A percentile compares a stretch with the other conserved stretches of the same genome.
phyloP scores from a whole-genome alignment of 805 yeast genomes.

The Hanseniaspora guilliermondii region DNA sequence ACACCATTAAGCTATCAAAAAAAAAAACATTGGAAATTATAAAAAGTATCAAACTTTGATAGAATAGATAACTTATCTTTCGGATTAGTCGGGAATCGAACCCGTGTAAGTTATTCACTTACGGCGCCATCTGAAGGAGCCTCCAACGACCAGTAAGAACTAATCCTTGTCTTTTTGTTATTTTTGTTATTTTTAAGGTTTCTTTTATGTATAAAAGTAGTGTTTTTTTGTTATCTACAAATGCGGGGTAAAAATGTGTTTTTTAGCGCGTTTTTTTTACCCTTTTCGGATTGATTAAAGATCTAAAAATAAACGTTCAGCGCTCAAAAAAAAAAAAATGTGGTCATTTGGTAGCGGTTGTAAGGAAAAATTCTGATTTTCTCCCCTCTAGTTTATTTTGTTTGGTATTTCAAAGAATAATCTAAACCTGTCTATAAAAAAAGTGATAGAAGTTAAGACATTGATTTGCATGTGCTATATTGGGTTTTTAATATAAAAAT shows the following conservation, averaged over 20 bases:
- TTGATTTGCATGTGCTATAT: too few species aligned
- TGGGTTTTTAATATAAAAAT: too few species aligned
- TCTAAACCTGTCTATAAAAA: too few species aligned
- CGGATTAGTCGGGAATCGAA: constrained; percentile 15
- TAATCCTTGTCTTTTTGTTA: constrained; percentile 9
- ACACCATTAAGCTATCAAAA: not conserved
- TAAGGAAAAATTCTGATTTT: too few species aligned
- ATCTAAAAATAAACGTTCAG: not conserved
- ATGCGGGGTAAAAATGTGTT: not conserved
- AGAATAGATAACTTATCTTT: not conserved
- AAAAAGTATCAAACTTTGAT: not conserved
- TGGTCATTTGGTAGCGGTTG: not conserved
- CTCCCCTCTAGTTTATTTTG: too few species aligned
- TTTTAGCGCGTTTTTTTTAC: not conserved
- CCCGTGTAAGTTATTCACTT: constrained; percentile 13
- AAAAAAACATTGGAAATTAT: not conserved
- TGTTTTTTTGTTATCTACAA: not conserved
- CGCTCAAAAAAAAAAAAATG: not conserved
- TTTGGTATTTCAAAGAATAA: too few species aligned
- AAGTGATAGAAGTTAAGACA: too few species aligned
- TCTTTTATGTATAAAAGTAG: not conserved
- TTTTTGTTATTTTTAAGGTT: not conserved
- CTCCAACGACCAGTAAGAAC: constrained; percentile 14
- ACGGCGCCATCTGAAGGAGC: constrained; percentile 15
- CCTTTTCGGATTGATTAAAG: not conserved